Evolutionary conservation across 169 alveolate species (phyloP), one percentile per base, ranked within the genome.

Genomic region (Ichthyophthirius multifiliis): DNA sequence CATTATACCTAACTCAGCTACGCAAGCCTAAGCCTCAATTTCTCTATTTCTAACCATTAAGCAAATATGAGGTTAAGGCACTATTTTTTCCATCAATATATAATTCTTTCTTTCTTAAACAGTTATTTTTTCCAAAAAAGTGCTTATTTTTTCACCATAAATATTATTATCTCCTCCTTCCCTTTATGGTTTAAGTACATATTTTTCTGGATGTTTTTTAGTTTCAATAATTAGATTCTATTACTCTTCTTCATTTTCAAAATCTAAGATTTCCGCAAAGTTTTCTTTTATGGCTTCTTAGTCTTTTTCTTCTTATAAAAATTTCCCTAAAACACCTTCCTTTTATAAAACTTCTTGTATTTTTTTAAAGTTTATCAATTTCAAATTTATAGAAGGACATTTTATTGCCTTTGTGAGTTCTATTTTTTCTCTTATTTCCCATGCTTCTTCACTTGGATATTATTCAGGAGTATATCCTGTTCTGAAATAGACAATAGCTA

Each of bases 111-210:
- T 45, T 34, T 79, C 75, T 23, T 16, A 35, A 5, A 46, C 43
- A 10, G 71, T 16, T 5, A 79, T 16, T 34, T 65, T 46, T 31
- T 16, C 32, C 23, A 79, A 47, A 41, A 55, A 43, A 23, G 65
- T 32, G 20, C 32, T 12, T 1, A 79, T 79, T 43, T 79, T 23
- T 18, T 65, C 46, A 20, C 75, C 85, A 46, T 79, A 79, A 18
- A 65, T 43, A 65, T 79, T 79, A 39, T 79, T 79, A 31, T 75
- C 85, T 20, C 85, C 85, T 3, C 85, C 85, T 79, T 79, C 85
- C 67, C 85, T 79, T 44, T 79, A 65, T 16, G 85, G 85, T 37
- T 79, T 79, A 4, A 79, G 39, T 1, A 79, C 77, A 65, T 67
- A 79, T 18, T 79, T 65, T 18, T 79, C 35, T 20, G 80, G 80